Conservation (phyloP, 108 stramenopile genomes). For the Cylindrotheca fusiformis region DNA sequence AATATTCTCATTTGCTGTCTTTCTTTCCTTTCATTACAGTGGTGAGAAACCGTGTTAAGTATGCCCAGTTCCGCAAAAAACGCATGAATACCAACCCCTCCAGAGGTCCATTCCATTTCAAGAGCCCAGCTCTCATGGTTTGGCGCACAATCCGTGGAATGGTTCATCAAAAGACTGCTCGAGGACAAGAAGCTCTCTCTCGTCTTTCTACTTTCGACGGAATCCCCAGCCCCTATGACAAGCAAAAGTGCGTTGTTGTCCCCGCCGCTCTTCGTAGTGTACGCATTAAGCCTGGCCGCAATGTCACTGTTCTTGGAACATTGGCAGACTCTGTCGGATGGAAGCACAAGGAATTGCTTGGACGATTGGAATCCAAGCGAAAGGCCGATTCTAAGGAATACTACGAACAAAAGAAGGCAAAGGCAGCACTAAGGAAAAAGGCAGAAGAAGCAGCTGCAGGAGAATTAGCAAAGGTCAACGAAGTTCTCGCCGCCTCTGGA, state of each 20-base stretch:
- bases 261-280: constrained; percentile 96
- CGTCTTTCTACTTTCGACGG: constrained; percentile 98
- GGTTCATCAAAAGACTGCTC: constrained; percentile 96
- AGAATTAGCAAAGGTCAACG: constrained; percentile 84
- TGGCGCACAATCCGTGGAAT: constrained; percentile 99
- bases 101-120: constrained; percentile 96
- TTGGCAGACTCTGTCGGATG: constrained; percentile 95
- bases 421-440: constrained; percentile 61
- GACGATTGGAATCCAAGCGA: constrained; percentile 91
- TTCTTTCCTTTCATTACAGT: constrained; percentile 40
- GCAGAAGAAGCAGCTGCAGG: constrained; percentile 72
- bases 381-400: constrained; percentile 91
- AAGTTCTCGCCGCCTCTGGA: constrained; percentile 79
- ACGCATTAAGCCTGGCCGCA: constrained; percentile 88
- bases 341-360: constrained; percentile 95
- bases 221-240: constrained; percentile 97
- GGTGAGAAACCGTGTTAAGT: constrained; percentile 94
- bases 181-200: constrained; percentile 92
- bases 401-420: constrained; percentile 95
- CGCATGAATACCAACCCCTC: constrained; percentile 98
- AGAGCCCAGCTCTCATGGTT: constrained; percentile 94
- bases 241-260: constrained; percentile 98
- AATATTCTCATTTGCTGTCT: constrained; percentile 3
- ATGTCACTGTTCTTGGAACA: constrained; percentile 92
- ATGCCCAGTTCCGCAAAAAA: constrained; percentile 96